Evolutionary conservation across 2,329 filamentous ascomycete genomes (phyloP), one percentile per base, ranked within the genome.

Genomic region (Calonectria hawksworthii): DNA sequence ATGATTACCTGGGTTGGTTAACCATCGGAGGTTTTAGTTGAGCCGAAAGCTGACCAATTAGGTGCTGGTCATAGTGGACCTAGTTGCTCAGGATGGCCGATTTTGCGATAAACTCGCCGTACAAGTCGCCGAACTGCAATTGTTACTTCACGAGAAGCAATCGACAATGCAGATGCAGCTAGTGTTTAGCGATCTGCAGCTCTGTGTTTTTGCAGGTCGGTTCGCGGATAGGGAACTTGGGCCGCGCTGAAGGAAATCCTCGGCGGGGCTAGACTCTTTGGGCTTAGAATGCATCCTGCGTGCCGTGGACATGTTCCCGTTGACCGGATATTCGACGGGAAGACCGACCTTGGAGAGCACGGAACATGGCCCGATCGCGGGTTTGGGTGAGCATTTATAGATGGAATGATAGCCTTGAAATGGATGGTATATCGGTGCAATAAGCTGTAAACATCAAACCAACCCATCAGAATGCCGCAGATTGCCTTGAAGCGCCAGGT

Each of bases 401-500:
- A 63, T 38, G 36, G n/a, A 8, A 16, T 28, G 36, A 63, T 28
- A n/a, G 56, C 36, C 36, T 63, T 38, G 9, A 14, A 41, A 63
- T 41, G 14, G n/a, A 41, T 41, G 56, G 34, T 36, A 41, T 16
- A 28, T 26, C n/a, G 56, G 26, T 10, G 3, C 10, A 36, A 41
- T 28, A 38, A 21, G 14, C 13, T 4, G 13, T 41, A 11, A 38
- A 26, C 14, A 23, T 13, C 11, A 38, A 16, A 9, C 21, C 38
- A 36, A 4, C 30, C 3, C 23, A 56, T n/a, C 32, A 61, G 44
- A 34, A 80, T 81, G 79, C 14, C 78, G 50, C 51, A 71, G 11
- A 76, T 74, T 11, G 63, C 76, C n/a, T 76, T 76, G 68, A 75
- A 66, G 38, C 74, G 79, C 59, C 54, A 79, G 14, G 67, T 71